Conservation (phyloP, 2,329 filamentous ascomycete genomes). For the Fusarium nygamai region DNA sequence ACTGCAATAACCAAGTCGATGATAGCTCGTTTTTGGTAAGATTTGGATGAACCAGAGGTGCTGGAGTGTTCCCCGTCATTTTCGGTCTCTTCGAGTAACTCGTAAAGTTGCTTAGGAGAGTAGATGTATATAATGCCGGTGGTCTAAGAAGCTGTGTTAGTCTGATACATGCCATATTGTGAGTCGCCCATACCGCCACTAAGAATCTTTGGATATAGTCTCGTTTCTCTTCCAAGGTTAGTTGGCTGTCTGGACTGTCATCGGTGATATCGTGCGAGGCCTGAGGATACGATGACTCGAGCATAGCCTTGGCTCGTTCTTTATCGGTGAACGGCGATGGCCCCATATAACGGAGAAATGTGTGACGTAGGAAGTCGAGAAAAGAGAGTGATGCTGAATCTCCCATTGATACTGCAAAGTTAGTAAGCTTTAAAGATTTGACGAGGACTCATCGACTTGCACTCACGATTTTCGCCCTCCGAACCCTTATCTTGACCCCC, state of each 20-base stretch:
- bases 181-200: not conserved
- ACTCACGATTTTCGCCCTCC: not conserved
- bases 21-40: not conserved
- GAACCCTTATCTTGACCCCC: not conserved
- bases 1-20: not conserved
- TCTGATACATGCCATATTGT: accelerated
- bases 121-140: not conserved
- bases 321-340: not conserved
- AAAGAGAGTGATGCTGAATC: not conserved
- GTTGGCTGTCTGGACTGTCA: not conserved
- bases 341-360: not conserved
- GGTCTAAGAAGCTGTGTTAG: not conserved
- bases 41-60: accelerated
- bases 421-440: too few relatives aligned
- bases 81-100: not conserved
- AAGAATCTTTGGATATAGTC: not conserved
- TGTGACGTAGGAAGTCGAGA: not conserved
- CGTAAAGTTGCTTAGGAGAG: not conserved
- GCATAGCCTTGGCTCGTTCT: not conserved
- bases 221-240: not conserved
- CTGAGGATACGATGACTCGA: not conserved
- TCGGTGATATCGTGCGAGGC: not conserved
- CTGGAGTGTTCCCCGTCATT: not conserved
- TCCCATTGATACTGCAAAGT: not conserved
- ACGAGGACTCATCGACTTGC: too few relatives aligned